Base-by-base conservation (phyloP, 108 stramenopile species). In the Skeletonema grethae region DNA sequence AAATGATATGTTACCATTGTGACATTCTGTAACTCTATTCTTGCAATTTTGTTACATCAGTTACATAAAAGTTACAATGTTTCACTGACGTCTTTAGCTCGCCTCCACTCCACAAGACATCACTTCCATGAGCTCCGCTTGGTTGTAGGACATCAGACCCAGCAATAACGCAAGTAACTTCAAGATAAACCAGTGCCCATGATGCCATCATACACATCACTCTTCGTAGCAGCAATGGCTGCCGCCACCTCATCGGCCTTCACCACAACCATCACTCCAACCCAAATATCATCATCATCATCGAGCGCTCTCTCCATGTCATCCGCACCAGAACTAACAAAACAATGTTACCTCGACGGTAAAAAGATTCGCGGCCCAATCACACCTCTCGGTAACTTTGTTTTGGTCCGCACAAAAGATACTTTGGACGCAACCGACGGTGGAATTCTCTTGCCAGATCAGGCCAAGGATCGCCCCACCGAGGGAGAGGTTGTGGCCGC, bases 401-500 rank as follows among this genome's bases (percentile, higher is more conserved):
- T 94, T 24, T 78, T 96, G 8, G 92, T 96, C 15, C 79, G 85
- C 64, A 94, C 95, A 46, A 88, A 91, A 48, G 92, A 93, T 57
- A 87, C 90, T 11, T 70, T 93, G 45, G 86, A 86, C n/a, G 91
- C 94, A 12, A 96, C 96, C 11, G 79, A 75, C 16, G 97, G 97
- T n/a, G 97, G 97, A 6, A 87, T 97, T 18, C 76, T 97, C 16
- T 76, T 97, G 15, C 97, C 97, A 7, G 91, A 92, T 85, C 91
- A 84, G 74, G 86, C 95, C 45, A 92, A 94, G 75, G 94, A 91
- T 60, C 86, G 92, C 35, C 94, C 94, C 25, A 97, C 94, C 7
- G 94, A 95, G 67, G 97, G 97, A 41, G 67, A 85, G 28, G 96
- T 97, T 13, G 70, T 95, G 36, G 95, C 95, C 7, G 92, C 92